Evolutionary conservation across 805 yeast species (phyloP).

Genomic region (Blastobotrys peoriensis): DNA sequence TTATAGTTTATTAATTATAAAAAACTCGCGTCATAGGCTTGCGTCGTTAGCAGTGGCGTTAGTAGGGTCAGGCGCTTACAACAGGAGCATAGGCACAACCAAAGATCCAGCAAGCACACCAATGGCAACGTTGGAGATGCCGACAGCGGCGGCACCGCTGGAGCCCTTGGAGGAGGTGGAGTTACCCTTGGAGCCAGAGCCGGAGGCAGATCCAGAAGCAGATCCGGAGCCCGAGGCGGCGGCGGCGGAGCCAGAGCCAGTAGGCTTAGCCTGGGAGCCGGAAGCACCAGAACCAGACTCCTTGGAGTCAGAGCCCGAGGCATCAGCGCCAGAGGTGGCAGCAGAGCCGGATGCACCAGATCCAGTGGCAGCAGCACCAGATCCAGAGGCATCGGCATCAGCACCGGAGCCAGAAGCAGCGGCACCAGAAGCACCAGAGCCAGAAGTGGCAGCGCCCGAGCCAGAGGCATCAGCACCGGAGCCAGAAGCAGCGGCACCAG

Average conservation of each 20-base stretch:
- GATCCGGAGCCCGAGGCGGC: neutral
- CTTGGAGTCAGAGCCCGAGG: neutral
- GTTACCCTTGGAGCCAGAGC: conserved; percentile 8
- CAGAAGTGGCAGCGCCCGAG: neutral
- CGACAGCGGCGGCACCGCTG: conserved; percentile 7
- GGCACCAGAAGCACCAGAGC: conserved; percentile 6
- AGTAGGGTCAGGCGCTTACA: neutral
- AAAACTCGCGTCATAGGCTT: neutral
- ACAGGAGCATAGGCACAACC: neutral
- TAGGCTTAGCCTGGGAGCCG: conserved; percentile 1
- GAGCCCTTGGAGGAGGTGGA: conserved; percentile 8
- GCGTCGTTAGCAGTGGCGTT: too few relatives aligned
- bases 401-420: neutral
- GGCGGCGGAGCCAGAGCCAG: neutral
- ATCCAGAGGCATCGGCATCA: neutral
- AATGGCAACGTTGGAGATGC: conserved; percentile 4
- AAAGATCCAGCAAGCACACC: neutral
- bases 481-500: conserved; percentile 2
- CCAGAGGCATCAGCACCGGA: neutral
- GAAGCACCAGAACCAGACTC: neutral
- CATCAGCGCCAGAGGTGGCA: neutral
- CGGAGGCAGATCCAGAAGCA: conserved; percentile 1
- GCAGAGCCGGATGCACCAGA: conserved; percentile 7
- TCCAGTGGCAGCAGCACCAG: conserved; percentile 2
- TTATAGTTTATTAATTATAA: too few relatives aligned